Percentiles rank a stretch among this genome's conserved stretches.
These are phyloP conservation scores for Yamadazyma sp. DNA, from an alignment of 1,139 yeast genomes.

Conservation along the genomic window DNA sequence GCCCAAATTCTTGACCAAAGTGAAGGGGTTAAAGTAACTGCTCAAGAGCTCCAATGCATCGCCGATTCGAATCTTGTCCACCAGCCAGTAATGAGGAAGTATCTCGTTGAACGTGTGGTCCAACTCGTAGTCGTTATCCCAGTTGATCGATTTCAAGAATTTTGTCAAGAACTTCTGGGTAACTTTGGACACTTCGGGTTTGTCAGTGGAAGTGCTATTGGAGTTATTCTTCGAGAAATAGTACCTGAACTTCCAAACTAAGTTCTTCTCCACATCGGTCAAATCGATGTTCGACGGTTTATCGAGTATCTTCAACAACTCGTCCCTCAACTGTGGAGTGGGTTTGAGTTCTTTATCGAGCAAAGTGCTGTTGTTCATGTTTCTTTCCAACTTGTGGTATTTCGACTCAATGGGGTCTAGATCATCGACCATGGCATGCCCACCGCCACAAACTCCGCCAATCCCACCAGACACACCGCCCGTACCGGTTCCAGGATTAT, in stretches of 20 bases:
- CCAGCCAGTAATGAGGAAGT: constrained; percentile 46
- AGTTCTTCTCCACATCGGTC: constrained; percentile 79
- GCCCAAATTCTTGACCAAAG: constrained; percentile 22
- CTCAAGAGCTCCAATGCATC: constrained; percentile 90
- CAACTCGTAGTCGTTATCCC: constrained; percentile 83
- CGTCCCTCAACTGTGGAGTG: constrained; percentile 77
- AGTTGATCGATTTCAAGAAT: constrained; percentile 80
- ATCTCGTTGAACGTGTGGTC: constrained; percentile 69
- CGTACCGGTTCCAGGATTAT: constrained; percentile 1
- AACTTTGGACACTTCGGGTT: constrained; percentile 29
- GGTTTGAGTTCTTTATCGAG: constrained; percentile 88
- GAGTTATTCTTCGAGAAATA: constrained; percentile 65
- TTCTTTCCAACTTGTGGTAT: constrained; percentile 78
- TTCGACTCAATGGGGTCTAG: constrained; percentile 75
- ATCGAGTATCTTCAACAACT: constrained; percentile 62
- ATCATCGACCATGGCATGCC: neutral
- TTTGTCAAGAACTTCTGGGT: constrained; percentile 63
- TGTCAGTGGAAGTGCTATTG: constrained; percentile 14
- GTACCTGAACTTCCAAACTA: constrained; percentile 90
- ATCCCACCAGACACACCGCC: neutral
- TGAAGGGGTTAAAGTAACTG: constrained; percentile 55
- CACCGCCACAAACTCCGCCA: no score
- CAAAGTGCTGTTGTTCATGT: constrained; percentile 69
- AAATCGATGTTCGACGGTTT: constrained; percentile 85
- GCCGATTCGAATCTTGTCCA: constrained; percentile 80